phyloP scores from a whole-genome alignment of 2,329 filamentous ascomycete species.

The Fusarium albidum region DNA sequence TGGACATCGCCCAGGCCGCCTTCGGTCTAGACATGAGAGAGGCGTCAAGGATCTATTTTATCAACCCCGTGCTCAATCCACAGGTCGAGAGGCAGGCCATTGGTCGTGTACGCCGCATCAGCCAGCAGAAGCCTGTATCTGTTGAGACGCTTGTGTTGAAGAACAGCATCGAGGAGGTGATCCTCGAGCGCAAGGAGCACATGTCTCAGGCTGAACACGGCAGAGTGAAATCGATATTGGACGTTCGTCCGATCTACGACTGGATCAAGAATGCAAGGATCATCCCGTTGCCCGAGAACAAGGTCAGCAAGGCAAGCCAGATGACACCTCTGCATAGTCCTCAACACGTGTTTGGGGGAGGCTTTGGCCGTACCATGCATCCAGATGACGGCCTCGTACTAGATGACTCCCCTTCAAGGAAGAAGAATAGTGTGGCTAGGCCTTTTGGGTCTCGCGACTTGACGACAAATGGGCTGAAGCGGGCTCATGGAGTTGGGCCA shows the following conservation, averaged over 20 bases:
- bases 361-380: slow-evolving; percentile 52
- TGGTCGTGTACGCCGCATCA: slow-evolving; percentile 87
- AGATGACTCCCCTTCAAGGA: slow-evolving; percentile 31
- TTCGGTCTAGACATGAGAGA: slow-evolving; percentile 86
- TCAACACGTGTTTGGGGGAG: slow-evolving; percentile 60
- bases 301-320: slow-evolving; percentile 51
- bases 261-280: slow-evolving; percentile 66
- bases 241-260: slow-evolving; percentile 64
- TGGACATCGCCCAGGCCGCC: slow-evolving; percentile 90
- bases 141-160: slow-evolving; percentile 87
- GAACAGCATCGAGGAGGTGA: slow-evolving; percentile 84
- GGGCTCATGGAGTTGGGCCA: slow-evolving; percentile 27
- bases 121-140: slow-evolving; percentile 78
- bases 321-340: slow-evolving; percentile 56
- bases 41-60: slow-evolving; percentile 87
- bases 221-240: slow-evolving; percentile 63
- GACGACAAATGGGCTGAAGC: slow-evolving; percentile 38
- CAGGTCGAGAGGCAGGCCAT: slow-evolving; percentile 90
- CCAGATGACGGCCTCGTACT: slow-evolving; percentile 57
- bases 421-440: slow-evolving; percentile 10
- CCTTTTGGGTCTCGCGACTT: slow-evolving; percentile 7
- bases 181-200: slow-evolving; percentile 74
- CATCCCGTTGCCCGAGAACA: slow-evolving; percentile 41
- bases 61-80: slow-evolving; percentile 87
- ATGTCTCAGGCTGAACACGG: slow-evolving; percentile 76